These are phyloP conservation scores for Leccinum fibrillosum DNA, from an alignment of 768 basidiomycete species.

Conservation along the genomic window DNA sequence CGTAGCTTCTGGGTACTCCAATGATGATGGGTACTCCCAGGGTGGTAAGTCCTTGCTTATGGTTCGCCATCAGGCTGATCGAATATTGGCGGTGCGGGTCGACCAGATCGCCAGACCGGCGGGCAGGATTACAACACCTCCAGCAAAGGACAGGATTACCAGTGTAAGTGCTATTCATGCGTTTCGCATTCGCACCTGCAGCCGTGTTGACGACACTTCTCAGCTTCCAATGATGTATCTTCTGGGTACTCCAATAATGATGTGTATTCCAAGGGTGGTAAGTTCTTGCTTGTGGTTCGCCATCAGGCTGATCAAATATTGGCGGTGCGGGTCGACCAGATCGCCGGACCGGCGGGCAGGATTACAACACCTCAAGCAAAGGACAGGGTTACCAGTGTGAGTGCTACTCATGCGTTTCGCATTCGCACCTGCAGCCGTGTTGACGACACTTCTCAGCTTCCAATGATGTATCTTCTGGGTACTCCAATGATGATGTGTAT, in stretches of 20 bases:
- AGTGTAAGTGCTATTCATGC: not conserved
- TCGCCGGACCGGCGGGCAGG: not conserved
- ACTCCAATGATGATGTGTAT: not conserved
- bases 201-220: too few relatives aligned
- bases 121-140: not conserved
- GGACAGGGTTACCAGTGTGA: constrained; percentile 16
- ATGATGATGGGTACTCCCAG: not conserved
- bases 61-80: not conserved
- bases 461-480: constrained; percentile 1
- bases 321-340: constrained; percentile 7
- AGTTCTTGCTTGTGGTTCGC: constrained; percentile 1
- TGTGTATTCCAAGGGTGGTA: not conserved
- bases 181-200: not conserved
- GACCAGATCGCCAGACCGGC: constrained; percentile 13
- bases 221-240: constrained; percentile 29
- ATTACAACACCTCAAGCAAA: not conserved
- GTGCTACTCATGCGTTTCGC: not conserved
- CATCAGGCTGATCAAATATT: not conserved
- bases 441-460: constrained; percentile 28
- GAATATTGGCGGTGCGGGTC: too few relatives aligned
- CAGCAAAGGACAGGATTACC: constrained; percentile 13
- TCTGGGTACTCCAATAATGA: not conserved
- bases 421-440: not conserved
- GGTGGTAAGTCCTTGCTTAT: constrained; percentile 4
- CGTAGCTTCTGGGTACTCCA: not conserved